Evolutionary conservation across 768 basidiomycete species (phyloP).

Genomic region (Rubroboletus satanas): DNA sequence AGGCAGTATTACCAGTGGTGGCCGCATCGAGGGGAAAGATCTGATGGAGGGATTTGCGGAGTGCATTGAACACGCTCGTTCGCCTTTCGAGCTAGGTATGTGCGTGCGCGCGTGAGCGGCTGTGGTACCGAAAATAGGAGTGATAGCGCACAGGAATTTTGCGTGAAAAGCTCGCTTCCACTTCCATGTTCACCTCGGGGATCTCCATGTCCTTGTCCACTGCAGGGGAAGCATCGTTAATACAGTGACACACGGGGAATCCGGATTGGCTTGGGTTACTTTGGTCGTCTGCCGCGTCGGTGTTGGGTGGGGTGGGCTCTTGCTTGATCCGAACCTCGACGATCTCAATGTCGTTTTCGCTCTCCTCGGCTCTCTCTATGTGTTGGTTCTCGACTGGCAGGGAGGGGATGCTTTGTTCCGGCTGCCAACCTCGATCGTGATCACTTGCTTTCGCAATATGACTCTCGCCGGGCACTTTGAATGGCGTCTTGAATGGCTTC

Average conservation of each 20-base stretch:
- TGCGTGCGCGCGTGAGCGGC: background rate
- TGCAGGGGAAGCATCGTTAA: background rate
- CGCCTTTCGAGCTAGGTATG: conserved; percentile 34
- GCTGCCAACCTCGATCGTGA: background rate
- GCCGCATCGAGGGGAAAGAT: conserved; percentile 11
- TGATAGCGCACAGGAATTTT: conserved; percentile 38
- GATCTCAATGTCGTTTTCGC: conserved; percentile 8
- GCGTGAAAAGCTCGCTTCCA: conserved; percentile 39
- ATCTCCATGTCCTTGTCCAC: conserved; percentile 16
- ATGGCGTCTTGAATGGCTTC: conserved; percentile 51
- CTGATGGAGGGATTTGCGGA: conserved; percentile 39
- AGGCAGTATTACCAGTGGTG: conserved; percentile 17
- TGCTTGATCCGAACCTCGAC: conserved; percentile 6
- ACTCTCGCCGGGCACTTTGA: conserved; percentile 47
- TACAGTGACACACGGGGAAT: background rate
- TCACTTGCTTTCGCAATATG: conserved; percentile 8
- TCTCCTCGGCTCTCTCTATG: background rate
- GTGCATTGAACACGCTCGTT: conserved; percentile 33
- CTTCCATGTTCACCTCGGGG: conserved; percentile 32
- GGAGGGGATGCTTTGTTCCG: background rate
- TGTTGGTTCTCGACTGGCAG: background rate
- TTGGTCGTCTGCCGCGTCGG: background rate
- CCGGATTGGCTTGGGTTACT: background rate
- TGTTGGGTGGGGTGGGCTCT: background rate
- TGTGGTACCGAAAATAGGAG: background rate